phyloP scores from a whole-genome alignment of 148 eudicot genomes.

The Camellia japonica region DNA sequence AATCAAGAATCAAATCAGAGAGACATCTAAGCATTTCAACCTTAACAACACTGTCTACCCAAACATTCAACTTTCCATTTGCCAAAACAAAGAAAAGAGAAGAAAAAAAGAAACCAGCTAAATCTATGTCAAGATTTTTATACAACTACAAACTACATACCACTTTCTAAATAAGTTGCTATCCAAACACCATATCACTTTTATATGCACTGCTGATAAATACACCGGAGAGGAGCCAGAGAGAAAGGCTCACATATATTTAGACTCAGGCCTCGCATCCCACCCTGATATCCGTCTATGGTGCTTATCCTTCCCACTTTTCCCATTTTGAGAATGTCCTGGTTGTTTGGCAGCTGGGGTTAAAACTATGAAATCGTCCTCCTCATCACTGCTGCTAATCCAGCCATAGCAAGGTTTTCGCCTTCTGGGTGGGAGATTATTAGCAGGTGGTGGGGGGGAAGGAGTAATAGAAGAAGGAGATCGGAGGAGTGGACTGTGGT shows the following conservation, averaged over 20 bases:
- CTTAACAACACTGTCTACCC: too few relatives aligned
- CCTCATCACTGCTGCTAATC: conserved; percentile 22
- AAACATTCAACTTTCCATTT: background rate
- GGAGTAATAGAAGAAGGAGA: background rate
- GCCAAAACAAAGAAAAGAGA: background rate
- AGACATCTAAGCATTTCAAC: too few relatives aligned
- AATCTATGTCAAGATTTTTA: background rate
- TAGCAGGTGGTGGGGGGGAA: background rate
- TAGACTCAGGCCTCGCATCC: conserved; percentile 14
- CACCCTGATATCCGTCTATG: conserved; percentile 21
- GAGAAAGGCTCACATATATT: background rate
- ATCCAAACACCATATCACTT: background rate
- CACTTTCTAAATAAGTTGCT: background rate
- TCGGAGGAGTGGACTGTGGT: background rate
- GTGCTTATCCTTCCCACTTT: background rate
- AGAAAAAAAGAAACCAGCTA: background rate
- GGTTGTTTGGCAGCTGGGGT: conserved; percentile 1
- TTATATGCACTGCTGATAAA: background rate
- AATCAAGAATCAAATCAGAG: too few relatives aligned
- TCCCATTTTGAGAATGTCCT: background rate
- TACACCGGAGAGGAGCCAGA: background rate
- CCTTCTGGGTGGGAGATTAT: background rate
- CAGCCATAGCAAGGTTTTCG: conserved; percentile 28
- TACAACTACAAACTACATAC: background rate
- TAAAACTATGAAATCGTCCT: conserved; percentile 14